These are phyloP conservation scores for Wickerhamiella vanderwaltii DNA, from an alignment of 805 yeast species.

Conservation along the genomic window DNA sequence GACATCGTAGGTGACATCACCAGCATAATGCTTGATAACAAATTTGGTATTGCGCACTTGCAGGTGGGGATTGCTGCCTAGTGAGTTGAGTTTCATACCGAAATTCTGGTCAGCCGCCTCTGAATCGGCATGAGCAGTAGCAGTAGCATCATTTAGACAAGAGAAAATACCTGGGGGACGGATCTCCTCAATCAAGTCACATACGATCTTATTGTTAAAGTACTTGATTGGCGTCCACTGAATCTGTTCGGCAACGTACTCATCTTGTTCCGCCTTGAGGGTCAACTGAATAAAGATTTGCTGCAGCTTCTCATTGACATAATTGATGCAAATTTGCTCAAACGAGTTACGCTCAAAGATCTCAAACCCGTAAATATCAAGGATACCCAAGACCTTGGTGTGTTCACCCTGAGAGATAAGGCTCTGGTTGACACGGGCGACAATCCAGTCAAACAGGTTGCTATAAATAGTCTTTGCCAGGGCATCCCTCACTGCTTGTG, in stretches of 20 bases:
- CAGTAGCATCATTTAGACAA: constrained; percentile 90
- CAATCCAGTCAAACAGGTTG: constrained; percentile 93
- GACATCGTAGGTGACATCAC: constrained; percentile 91
- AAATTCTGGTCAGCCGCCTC: constrained; percentile 94
- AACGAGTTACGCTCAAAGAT: constrained; percentile 90
- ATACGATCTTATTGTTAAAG: constrained; percentile 90
- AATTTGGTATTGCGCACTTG: constrained; percentile 81
- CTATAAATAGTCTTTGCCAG: constrained; percentile 88
- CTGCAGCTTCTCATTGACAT: constrained; percentile 90
- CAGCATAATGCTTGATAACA: constrained; percentile 91
- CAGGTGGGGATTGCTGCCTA: constrained; percentile 72
- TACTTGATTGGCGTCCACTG: constrained; percentile 96
- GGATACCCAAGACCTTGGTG: constrained; percentile 62
- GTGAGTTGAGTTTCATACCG: constrained; percentile 79
- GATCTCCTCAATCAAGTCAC: constrained; percentile 86
- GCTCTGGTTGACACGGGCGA: constrained; percentile 74
- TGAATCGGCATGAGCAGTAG: constrained; percentile 97
- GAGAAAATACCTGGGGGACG: constrained; percentile 97
- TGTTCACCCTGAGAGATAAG: constrained; percentile 41
- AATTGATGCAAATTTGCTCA: constrained; percentile 90
- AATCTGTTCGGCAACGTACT: constrained; percentile 87
- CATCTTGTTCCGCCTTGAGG: constrained; percentile 94
- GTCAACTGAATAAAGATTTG: constrained; percentile 95
- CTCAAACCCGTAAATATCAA: constrained; percentile 94
- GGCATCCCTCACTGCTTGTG: constrained; percentile 84